Conservation (phyloP, 129 eudicot species). For the Flaveria brownii region DNA sequence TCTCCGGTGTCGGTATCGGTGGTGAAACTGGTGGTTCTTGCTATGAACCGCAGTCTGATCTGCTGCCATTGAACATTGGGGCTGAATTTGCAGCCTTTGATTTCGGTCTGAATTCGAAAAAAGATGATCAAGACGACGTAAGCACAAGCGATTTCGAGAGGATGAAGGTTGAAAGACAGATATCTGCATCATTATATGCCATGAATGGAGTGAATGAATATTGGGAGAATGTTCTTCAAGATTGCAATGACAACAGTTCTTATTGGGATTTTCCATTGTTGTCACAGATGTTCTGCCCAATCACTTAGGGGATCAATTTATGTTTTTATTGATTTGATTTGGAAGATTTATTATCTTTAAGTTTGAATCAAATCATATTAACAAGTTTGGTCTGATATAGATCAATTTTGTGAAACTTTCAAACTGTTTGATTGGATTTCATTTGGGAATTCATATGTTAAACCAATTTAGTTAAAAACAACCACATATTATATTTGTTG, state of each 20-base stretch:
- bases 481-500: neutral
- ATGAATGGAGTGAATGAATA: constrained; percentile 77
- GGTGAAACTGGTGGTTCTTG: constrained; percentile 24
- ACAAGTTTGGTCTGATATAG: constrained; percentile 29
- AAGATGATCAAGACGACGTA: constrained; percentile 19
- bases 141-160: constrained; percentile 58
- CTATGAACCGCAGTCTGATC: constrained; percentile 22
- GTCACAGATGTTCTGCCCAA: constrained; percentile 62
- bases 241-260: constrained; percentile 37
- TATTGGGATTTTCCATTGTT: constrained; percentile 71
- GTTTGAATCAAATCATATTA: too few relatives aligned
- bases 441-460: neutral
- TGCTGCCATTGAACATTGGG: constrained; percentile 18
- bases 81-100: constrained; percentile 39
- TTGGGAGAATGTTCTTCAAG: constrained; percentile 57
- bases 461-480: neutral
- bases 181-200: constrained; percentile 79
- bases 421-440: constrained; percentile 1
- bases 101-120: constrained; percentile 11
- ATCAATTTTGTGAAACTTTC: neutral
- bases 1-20: constrained; percentile 30
- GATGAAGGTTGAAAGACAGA: constrained; percentile 80
- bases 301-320: constrained; percentile 23
- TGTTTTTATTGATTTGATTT: constrained; percentile 25
- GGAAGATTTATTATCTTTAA: constrained; percentile 21